phyloP scores from a whole-genome alignment of 768 basidiomycete genomes.

The Pleurotus sapidus region DNA sequence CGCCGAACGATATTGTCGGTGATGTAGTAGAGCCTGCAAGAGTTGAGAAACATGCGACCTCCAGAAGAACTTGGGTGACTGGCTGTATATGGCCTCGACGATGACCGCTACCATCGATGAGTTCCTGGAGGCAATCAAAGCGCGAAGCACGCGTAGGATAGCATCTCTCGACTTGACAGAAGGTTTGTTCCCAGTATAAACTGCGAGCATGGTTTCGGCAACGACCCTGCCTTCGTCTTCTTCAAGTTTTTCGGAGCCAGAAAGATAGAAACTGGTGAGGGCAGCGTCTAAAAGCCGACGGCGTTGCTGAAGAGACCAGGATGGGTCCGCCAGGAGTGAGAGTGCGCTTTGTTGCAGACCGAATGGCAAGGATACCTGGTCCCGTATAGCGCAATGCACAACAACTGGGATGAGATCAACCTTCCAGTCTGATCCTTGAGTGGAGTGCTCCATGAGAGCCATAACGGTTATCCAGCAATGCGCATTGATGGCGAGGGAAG shows the following conservation, averaged over 20 bases:
- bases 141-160: conserved; percentile 42
- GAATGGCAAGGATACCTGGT: conserved; percentile 27
- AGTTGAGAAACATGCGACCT: conserved; percentile 34
- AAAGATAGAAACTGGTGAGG: conserved; percentile 32
- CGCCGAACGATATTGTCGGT: conserved; percentile 35
- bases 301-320: conserved; percentile 25
- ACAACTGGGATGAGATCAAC: conserved; percentile 21
- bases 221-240: conserved; percentile 27
- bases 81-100: conserved; percentile 34
- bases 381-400: conserved; percentile 17
- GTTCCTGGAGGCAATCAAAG: conserved; percentile 35
- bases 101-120: conserved; percentile 33
- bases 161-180: conserved; percentile 33
- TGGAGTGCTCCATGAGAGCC: conserved; percentile 19
- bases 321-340: conserved; percentile 28
- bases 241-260: conserved; percentile 26
- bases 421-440: conserved; percentile 21
- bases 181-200: conserved; percentile 33
- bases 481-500: conserved; percentile 25
- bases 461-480: conserved; percentile 27
- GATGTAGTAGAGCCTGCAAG: conserved; percentile 35
- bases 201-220: conserved; percentile 26
- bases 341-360: conserved; percentile 30
- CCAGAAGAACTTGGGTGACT: conserved; percentile 37
- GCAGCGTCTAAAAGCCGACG: conserved; percentile 37